phyloP scores from a whole-genome alignment of 2,329 filamentous ascomycete species.

The Cladosporium cucumerinum region DNA sequence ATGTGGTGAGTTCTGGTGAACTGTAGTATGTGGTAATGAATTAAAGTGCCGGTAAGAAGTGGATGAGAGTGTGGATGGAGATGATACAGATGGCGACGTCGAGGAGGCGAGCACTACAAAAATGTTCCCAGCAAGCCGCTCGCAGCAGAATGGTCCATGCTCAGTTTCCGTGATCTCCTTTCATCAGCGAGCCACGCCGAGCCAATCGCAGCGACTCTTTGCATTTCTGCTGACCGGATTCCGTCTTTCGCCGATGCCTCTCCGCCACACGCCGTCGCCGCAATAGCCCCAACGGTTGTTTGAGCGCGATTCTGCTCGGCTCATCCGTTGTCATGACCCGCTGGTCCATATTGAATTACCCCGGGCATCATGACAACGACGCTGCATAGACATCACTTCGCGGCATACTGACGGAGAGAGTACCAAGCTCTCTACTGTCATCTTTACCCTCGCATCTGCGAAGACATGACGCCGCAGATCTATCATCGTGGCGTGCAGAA shows the following conservation, averaged over 20 bases:
- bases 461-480: not conserved
- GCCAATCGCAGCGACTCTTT: not conserved
- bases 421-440: not conserved
- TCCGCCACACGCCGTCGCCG: slow-evolving; percentile 3
- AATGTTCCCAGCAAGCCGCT: slow-evolving; percentile 4
- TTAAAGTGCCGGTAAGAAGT: slow-evolving; percentile 18
- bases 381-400: not conserved
- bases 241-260: not conserved
- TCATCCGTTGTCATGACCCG: not conserved
- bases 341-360: not conserved
- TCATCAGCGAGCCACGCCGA: slow-evolving; percentile 1
- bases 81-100: not conserved
- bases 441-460: not conserved
- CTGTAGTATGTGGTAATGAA: slow-evolving; percentile 16
- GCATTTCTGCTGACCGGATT: slow-evolving; percentile 6
- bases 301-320: not conserved
- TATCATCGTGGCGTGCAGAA: not conserved
- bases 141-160: not conserved
- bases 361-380: not conserved
- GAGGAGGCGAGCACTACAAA: slow-evolving; percentile 12
- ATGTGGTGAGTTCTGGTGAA: slow-evolving; percentile 15
- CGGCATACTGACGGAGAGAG: not conserved
- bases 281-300: slow-evolving; percentile 2
- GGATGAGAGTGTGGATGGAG: slow-evolving; percentile 12
- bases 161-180: slow-evolving; percentile 1